Conservation (phyloP, 1,284 basidiomycete genomes). For the Trichosporon inkin region DNA sequence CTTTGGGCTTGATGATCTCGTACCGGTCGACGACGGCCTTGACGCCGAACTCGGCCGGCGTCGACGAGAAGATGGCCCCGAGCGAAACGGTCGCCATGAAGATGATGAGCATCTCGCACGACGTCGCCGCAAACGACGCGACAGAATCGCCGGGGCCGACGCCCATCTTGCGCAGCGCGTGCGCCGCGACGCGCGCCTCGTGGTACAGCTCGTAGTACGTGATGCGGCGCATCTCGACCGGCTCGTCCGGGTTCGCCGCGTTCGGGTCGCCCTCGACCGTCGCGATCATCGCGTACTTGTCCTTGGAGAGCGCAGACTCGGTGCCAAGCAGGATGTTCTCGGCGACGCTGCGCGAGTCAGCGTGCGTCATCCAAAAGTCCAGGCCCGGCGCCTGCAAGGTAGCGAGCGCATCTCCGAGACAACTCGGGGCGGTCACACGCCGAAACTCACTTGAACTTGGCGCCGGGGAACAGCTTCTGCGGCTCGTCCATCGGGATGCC, state of each 20-base stretch:
- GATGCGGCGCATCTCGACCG: constrained; percentile 24
- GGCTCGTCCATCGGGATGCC: constrained; percentile 23
- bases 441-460: constrained; percentile 20
- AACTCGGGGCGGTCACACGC: not conserved
- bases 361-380: too few species aligned
- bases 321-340: constrained; percentile 22
- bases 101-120: constrained; percentile 23
- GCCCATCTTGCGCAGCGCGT: constrained; percentile 20
- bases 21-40: constrained; percentile 31
- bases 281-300: constrained; percentile 20
- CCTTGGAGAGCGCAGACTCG: constrained; percentile 20
- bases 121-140: constrained; percentile 21
- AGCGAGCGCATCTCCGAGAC: too few species aligned
- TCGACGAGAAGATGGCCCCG: constrained; percentile 30
- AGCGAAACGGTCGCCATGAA: constrained; percentile 21
- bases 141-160: constrained; percentile 21
- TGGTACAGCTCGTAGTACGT: constrained; percentile 24
- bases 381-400: too few species aligned
- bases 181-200: constrained; percentile 17
- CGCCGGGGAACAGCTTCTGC: constrained; percentile 20
- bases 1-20: constrained; percentile 40
- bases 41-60: constrained; percentile 31
- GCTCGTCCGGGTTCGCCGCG: constrained; percentile 12
- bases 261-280: constrained; percentile 22
- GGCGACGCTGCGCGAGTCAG: constrained; percentile 18